Evolutionary conservation across 139 green algal species (phyloP), one percentile per base, ranked within the genome.

Genomic region (Haematococcus sp.): DNA sequence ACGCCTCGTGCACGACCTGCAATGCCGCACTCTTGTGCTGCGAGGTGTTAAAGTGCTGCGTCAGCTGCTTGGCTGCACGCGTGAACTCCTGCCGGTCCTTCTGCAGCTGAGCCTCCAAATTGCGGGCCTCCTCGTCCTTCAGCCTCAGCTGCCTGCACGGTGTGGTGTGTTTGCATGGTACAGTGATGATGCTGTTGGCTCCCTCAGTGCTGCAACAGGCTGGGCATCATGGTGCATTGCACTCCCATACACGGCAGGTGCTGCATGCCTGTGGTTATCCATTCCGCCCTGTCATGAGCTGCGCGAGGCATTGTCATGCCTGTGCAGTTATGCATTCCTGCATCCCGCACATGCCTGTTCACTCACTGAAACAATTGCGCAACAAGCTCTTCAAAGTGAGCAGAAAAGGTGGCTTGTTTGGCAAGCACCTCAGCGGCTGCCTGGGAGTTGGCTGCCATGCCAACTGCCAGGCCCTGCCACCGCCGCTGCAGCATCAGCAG

Each of bases 1-100:
- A 69, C 16, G 79, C 31, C 55, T 84, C 69, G 0, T 75, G 56
- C 17, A 75, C 73, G 43, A 73, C 79, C 54, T 81, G 63, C n/a
- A 81, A 61, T 0, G 73, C 70, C 0, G 68, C 65, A 52, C 32
- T 76, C n/a, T 43, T 46, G 63, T 77, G 63, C 44, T 81, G 59
- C 15, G 73, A 40, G 5, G 25, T 58, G 44, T 34, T 54, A 43
- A 76, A 75, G 27, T 76, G 74, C 54, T 77, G 73, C 7, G 66
- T 75, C 49, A 84, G 63, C 68, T 44, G 46, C 67, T 63, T 51
- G n/a, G 52, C 73, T 13, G 73, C 58, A 13, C 55, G 59, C 32
- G 70, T 59, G 16, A 73, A 56, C 40, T 74, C 52, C 4, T 69
- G 13, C 2, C 79, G 61, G 32, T 84, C 79, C 52, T 74, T 34